Conservation (phyloP, 2,329 filamentous ascomycete species). For the Trichoderma pleuroti region DNA sequence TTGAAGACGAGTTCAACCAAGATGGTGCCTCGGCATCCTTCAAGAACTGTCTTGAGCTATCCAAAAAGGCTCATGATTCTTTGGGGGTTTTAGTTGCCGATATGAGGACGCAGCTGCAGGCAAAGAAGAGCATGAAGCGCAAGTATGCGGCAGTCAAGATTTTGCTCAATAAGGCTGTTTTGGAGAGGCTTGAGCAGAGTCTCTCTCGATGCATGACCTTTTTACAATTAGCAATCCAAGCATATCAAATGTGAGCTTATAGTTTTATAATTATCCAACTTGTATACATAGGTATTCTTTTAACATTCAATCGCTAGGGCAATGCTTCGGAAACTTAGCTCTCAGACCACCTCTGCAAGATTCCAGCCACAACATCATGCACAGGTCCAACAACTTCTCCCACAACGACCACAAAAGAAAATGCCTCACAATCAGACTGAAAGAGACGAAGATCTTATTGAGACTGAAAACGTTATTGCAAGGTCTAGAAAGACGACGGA, state of each 20-base stretch:
- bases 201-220: slow-evolving; percentile 21
- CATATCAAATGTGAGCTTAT: slow-evolving; percentile 24
- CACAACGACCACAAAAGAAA: background rate
- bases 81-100: slow-evolving; percentile 23
- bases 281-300: background rate
- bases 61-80: slow-evolving; percentile 17
- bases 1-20: slow-evolving; percentile 21
- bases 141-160: slow-evolving; percentile 24
- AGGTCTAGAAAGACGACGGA: background rate
- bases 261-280: background rate
- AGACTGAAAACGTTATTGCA: no score
- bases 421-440: background rate
- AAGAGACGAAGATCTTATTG: no score
- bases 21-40: background rate
- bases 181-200: slow-evolving; percentile 22
- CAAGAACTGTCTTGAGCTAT: slow-evolving; percentile 18
- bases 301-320: slow-evolving; percentile 20
- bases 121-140: slow-evolving; percentile 19
- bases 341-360: slow-evolving; percentile 18
- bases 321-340: slow-evolving; percentile 20
- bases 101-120: slow-evolving; percentile 19
- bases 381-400: background rate
- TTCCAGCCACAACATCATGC: slow-evolving; percentile 17
- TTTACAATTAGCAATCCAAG: slow-evolving; percentile 21
- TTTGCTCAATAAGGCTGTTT: slow-evolving; percentile 22